Evolutionary conservation across 768 basidiomycete species (phyloP), one percentile per base, ranked within the genome.

Genomic region (Clathrus columnatus): DNA sequence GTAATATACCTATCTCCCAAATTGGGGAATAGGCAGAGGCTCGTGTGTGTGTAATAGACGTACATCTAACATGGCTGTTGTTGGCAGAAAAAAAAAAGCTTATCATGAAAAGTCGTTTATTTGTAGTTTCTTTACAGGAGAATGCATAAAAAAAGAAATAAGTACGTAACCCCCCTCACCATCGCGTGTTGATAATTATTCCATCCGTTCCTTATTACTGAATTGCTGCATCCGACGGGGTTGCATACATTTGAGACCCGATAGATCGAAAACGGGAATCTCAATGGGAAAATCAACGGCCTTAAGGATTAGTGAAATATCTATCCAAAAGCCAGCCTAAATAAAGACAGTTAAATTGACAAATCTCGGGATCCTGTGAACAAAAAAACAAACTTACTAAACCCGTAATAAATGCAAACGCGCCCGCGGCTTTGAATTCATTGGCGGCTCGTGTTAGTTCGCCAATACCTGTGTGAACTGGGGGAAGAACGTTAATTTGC

Each of bases 261-360:
- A 58, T 21, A 58, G 28, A 30, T 58, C 57, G 27, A 54, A 45
- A 10, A 58, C 26, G 30, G 57, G 57, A 11, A 53, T 29, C 23
- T 32, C 29, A 30, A 52, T 11, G 10, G 51, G 57, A 27, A 58
- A 58, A 30, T 54, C 45, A n/a, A 58, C 57, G 18, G 57, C 42
- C 11, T 30, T 48, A 7, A 58, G 23, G n/a, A 58, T 51, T 21
- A 58, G 44, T 5, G 51, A 47, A 7, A 58, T 54, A 24, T 58
- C 57, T 8, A 58, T 45, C 41, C 46, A 58, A 26, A 58, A 44
- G 3, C 51, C 57, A 7, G 52, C 42, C 51, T 51, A 20, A 26
- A 26, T 14, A 29, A 42, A 28, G 8, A 20, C 36, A 51, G 11
- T 29, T 4, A 28, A 7, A 43, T 23, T 42, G 36, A 29, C 26